Evolutionary conservation across 1,139 yeast species (phyloP).

Genomic region (Magnusiomyces suaveolens): DNA sequence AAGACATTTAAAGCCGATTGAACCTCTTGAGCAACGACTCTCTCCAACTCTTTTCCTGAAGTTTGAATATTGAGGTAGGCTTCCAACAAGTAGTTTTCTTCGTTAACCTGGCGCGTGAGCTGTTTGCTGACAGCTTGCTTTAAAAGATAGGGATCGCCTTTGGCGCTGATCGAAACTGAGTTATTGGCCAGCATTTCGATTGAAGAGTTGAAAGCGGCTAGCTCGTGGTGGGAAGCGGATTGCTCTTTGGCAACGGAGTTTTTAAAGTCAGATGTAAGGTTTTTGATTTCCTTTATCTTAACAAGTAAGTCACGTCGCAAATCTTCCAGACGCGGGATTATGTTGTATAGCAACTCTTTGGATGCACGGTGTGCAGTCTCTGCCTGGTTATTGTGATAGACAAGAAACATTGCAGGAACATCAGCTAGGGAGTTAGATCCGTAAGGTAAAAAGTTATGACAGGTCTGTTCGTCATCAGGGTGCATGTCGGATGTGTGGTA

Average conservation of each 20-base stretch:
- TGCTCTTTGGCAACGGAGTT: conserved; percentile 63
- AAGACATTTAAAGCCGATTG: conserved; percentile 71
- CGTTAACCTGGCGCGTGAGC: conserved; percentile 63
- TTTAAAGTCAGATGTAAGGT: conserved; percentile 73
- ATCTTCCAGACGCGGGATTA: conserved; percentile 80
- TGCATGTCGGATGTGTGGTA: conserved; percentile 13
- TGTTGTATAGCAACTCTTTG: conserved; percentile 56
- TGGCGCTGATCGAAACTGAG: conserved; percentile 36
- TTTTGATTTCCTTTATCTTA: conserved; percentile 79
- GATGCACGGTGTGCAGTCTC: conserved; percentile 55
- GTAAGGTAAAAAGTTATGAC: conserved; percentile 52
- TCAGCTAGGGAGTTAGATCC: conserved; percentile 81
- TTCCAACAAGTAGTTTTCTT: conserved; percentile 78
- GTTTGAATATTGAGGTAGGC: conserved; percentile 80
- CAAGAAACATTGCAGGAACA: conserved; percentile 59
- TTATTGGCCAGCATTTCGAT: conserved; percentile 24
- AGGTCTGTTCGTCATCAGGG: conserved; percentile 25
- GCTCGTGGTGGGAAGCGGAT: conserved; percentile 40
- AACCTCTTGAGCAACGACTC: conserved; percentile 74
- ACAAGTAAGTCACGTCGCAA: conserved; percentile 70
- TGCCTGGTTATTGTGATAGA: conserved; percentile 67
- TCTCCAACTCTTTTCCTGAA: conserved; percentile 82
- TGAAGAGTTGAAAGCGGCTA: conserved; percentile 24
- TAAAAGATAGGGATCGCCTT: conserved; percentile 73
- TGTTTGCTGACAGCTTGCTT: conserved; percentile 66